Evolutionary conservation across 805 yeast genomes (phyloP).

Genomic region (Danielia reshetovae): DNA sequence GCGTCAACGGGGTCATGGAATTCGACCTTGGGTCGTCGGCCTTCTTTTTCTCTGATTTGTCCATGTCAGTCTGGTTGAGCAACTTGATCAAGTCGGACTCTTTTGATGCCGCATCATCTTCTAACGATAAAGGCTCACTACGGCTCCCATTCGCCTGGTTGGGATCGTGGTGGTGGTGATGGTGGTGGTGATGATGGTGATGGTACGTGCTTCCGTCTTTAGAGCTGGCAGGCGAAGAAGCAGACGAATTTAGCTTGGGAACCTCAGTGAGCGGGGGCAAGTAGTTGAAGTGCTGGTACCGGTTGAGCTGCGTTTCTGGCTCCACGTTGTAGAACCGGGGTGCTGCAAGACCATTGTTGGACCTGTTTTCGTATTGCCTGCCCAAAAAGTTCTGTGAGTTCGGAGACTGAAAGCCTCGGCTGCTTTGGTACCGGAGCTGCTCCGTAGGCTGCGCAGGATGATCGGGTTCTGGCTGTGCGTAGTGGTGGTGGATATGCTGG

Average conservation of each 20-base stretch:
- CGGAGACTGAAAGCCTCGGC: background rate
- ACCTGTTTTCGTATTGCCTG: no score
- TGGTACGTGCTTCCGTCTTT: conserved; percentile 13
- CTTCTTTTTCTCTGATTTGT: background rate
- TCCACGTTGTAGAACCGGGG: conserved; percentile 6
- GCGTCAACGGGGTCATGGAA: conserved; percentile 35
- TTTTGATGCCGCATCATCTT: conserved; percentile 13
- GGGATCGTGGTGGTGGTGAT: conserved; percentile 30
- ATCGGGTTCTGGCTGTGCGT: conserved; percentile 32
- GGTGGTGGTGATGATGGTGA: conserved; percentile 22
- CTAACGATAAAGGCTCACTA: background rate
- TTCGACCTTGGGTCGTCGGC: conserved; percentile 6
- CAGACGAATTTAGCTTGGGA: conserved; percentile 64
- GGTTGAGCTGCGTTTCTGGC: conserved; percentile 14
- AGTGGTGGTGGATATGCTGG: conserved; percentile 83
- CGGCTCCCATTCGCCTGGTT: background rate
- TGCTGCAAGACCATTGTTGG: background rate
- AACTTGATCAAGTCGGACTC: conserved; percentile 44
- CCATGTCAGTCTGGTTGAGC: conserved; percentile 30
- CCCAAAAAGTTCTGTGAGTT: conserved; percentile 11
- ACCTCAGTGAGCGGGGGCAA: conserved; percentile 67
- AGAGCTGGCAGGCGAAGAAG: conserved; percentile 35
- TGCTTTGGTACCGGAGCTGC: no score
- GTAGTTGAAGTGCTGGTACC: conserved; percentile 63
- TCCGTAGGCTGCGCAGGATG: conserved; percentile 5